Base-by-base conservation (phyloP, 768 basidiomycete genomes). In the Boletales sp. region DNA sequence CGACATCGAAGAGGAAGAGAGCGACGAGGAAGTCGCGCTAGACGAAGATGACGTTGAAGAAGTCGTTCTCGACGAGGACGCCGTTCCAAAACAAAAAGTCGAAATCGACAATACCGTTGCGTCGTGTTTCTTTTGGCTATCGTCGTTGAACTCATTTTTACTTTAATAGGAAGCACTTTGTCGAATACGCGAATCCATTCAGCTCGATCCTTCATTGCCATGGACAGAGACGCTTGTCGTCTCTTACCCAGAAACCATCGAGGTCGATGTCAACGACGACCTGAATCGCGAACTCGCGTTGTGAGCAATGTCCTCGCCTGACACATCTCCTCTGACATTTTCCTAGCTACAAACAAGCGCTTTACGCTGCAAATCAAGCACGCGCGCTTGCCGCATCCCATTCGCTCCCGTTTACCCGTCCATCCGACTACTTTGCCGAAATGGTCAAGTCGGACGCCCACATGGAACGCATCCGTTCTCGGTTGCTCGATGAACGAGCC, bases 391-490 rank as follows among this genome's bases (percentile, higher is more conserved):
- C 90, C n/a, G 71, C 78, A 12, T 85, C 89, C 59, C 79, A 85
- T 65, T 80, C 83, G 19, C 74, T 93, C 51, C 84, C 94, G 0
- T 98, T 97, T 71, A 87, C 90, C 10, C 87, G 95, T 13, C 97
- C 97, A 0, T 59, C 82, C 0, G 95, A 97, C 70, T 98, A 94
- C 68, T 98, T 95, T 56, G 95, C 95, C 19, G 95, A 98, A 72
- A 98, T 98, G 95, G 87, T 97, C 58, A 97, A 98, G 70, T 86
- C 85, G 30, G 97, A 99, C 60, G 75, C 88, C 8, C 97, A 99
- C 70, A 99, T 99, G 97, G 93, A 97, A 66, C 84, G 93, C 51
- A 90, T 98, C 57, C 87, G 97, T 47, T 86, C 92, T 54, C 82
- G 87, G 15, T 70, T 98, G 21, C 77, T 98, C 24, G 90, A 98